A percentile compares a stretch with the other conserved stretches of the same genome.
Evolutionary conservation across 352 stramenopile genomes (phyloP).

Genomic region (Pythium vanterpoolii): DNA sequence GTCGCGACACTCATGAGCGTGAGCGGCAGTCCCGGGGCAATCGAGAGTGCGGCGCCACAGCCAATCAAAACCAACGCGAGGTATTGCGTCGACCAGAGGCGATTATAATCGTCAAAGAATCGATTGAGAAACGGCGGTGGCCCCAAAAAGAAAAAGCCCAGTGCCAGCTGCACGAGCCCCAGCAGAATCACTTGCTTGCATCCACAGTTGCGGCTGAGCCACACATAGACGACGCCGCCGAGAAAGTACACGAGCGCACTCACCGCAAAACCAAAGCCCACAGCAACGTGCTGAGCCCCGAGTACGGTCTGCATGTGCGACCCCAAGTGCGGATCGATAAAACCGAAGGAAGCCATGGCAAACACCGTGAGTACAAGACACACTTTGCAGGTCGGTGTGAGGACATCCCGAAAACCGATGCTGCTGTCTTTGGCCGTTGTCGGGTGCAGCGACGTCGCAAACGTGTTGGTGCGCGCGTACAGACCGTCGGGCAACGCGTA

Average conservation of each 20-base stretch:
- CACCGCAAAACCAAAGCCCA: conserved; percentile 64
- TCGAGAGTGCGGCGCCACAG: conserved; percentile 50
- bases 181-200: conserved; percentile 68
- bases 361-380: conserved; percentile 51
- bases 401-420: conserved; percentile 43
- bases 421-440: conserved; percentile 16
- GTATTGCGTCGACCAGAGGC: conserved; percentile 51
- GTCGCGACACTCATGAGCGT: conserved; percentile 50
- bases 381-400: conserved; percentile 51
- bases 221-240: conserved; percentile 49
- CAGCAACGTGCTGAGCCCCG: conserved; percentile 49
- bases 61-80: conserved; percentile 52
- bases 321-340: conserved; percentile 68
- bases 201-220: conserved; percentile 52
- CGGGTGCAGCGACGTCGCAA: conserved; percentile 23
- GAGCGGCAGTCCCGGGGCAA: conserved; percentile 55
- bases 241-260: conserved; percentile 70
- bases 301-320: conserved; percentile 57
- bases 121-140: conserved; percentile 48
- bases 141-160: conserved; percentile 61
- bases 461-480: conserved; percentile 26
- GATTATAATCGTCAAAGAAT: conserved; percentile 34
- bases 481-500: conserved; percentile 67
- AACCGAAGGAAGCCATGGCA: conserved; percentile 66
- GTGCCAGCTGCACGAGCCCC: conserved; percentile 38